Evolutionary conservation across 2,329 filamentous ascomycete species (phyloP), one percentile per base, ranked within the genome.

Genomic region (Ophiocordyceps polyrhachis-furcata): DNA sequence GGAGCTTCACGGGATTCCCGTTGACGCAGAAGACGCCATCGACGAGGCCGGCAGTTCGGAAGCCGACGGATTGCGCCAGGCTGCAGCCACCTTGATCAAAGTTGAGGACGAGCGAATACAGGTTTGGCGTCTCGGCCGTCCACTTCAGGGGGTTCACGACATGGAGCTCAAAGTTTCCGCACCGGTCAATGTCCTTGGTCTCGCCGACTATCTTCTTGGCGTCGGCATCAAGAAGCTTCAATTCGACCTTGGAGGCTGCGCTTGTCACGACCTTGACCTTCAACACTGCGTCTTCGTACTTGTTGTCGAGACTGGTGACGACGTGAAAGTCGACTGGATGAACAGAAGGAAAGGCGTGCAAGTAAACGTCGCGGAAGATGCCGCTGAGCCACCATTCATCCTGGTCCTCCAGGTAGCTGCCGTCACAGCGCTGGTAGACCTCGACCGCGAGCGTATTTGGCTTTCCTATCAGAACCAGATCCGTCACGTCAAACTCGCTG

Each of bases 401-500:
- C 49, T 73, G 78, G 48, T 83, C 79, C 53, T 85, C 81, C 31
- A 84, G 73, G 49, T 84, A 84, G 19, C 72, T 78, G 3, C 79
- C 81, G 53, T 85, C 77, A 31, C 75, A 83, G 51, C 74, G 75
- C 56, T 85, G 79, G 49, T 85, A 85, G 0, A 85, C 81, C 43
- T 76, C 69, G 0, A 85, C 79, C 2, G 71, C 71, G 2, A 86
- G 56, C 1, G 62, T 64, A 49, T 83, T 84, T 41, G 66, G 59
- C 1, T 58, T 56, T 1, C 60, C 54, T 3, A 58, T 38, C 1
- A 61, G 56, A 2, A 83, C 60, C 29, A 67, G 59, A 0, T 62
- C 50, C 0, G 79, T 77, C 6, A 87, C 66, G 50, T 86, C 81
- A 49, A 85, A 87, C 50, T 86, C 82, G 25, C 74, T 74, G 0